These are phyloP conservation scores for Oleoguttula mirabilis DNA, from an alignment of 495 filamentous ascomycete genomes.

Conservation along the genomic window DNA sequence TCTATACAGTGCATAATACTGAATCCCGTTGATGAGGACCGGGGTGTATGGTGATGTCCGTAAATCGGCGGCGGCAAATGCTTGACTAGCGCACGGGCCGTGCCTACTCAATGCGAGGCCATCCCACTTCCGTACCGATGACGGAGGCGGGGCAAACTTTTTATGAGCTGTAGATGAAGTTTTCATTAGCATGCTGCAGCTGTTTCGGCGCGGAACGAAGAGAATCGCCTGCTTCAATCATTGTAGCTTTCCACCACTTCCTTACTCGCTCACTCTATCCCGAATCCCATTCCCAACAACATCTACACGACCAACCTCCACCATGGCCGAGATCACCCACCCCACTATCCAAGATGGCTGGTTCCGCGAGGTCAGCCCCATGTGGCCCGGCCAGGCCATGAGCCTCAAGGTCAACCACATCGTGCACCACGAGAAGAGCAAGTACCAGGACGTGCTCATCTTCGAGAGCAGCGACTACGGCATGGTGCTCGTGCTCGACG, in stretches of 20 bases:
- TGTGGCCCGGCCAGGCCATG: slow-evolving; percentile 99
- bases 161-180: no score
- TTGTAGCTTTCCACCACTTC: not conserved
- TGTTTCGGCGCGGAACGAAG: not conserved
- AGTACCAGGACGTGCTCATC: slow-evolving; percentile 97
- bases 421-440: slow-evolving; percentile 95
- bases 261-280: not conserved
- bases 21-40: no score
- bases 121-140: no score
- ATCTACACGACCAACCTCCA: not conserved
- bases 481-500: slow-evolving; percentile 94
- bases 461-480: slow-evolving; percentile 96
- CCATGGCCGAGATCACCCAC: slow-evolving; percentile 42
- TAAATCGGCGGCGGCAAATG: no score
- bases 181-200: not conserved
- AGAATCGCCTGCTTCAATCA: not conserved
- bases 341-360: slow-evolving; percentile 81
- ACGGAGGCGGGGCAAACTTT: no score
- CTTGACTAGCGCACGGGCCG: no score
- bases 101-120: no score
- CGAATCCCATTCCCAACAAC: not conserved
- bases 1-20: no score
- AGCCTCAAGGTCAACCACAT: slow-evolving; percentile 95
- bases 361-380: slow-evolving; percentile 94
- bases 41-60: no score